Percentiles rank a stretch among this genome's conserved stretches.
Evolutionary conservation across 257 asterid species (phyloP).

Genomic region (Lavandula angustifolia): DNA sequence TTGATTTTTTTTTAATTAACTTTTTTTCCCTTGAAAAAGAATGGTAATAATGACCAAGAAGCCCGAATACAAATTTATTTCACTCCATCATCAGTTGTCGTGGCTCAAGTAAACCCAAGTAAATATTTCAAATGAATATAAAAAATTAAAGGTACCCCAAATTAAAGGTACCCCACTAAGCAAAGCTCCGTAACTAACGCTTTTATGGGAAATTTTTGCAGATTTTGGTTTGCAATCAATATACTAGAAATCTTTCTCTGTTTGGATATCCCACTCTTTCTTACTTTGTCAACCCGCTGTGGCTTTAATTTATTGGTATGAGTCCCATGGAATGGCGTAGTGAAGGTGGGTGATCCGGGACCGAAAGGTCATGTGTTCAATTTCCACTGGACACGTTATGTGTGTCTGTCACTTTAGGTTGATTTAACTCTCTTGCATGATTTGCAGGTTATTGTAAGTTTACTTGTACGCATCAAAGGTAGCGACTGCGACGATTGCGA

Average conservation of each 20-base stretch:
- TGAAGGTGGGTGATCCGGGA: too few relatives aligned
- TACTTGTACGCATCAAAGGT: too few relatives aligned
- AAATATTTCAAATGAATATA: constrained; percentile 35
- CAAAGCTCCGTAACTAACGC: constrained; percentile 22
- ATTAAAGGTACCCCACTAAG: background rate
- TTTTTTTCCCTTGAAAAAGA: too few relatives aligned
- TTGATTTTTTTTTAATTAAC: too few relatives aligned
- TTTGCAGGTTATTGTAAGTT: too few relatives aligned
- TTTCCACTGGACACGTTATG: too few relatives aligned
- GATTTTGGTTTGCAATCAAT: too few relatives aligned
- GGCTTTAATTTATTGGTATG: constrained; percentile 6
- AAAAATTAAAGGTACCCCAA: background rate
- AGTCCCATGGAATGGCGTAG: too few relatives aligned
- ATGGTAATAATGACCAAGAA: background rate
- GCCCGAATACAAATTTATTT: constrained; percentile 18
- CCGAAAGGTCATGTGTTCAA: too few relatives aligned
- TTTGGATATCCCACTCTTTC: constrained; percentile 21
- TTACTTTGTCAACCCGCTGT: constrained; percentile 24
- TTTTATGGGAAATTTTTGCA: background rate
- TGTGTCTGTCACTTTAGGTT: too few relatives aligned
- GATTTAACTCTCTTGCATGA: too few relatives aligned
- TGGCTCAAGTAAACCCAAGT: constrained; percentile 43
- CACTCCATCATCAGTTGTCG: constrained; percentile 2
- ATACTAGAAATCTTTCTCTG: background rate
- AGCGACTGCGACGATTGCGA: too few relatives aligned